Conservation (phyloP, 495 filamentous ascomycete species). For the Penicillium coprophilum region DNA sequence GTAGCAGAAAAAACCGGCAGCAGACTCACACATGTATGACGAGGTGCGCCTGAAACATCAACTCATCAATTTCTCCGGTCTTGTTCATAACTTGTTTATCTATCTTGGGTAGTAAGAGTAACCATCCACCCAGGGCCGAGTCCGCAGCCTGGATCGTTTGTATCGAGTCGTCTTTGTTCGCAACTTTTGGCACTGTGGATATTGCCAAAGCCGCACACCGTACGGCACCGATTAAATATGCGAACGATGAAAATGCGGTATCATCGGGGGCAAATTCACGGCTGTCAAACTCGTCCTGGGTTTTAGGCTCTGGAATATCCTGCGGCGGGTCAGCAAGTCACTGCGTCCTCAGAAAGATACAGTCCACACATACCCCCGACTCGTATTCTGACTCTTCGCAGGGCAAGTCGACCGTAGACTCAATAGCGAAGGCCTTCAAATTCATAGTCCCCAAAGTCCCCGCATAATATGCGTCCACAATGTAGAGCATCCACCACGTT, state of each 20-base stretch:
- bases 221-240: conserved; percentile 65
- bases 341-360: too few species aligned
- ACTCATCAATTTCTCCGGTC: conserved; percentile 33
- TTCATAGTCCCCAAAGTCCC: conserved; percentile 32
- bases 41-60: conserved; percentile 39
- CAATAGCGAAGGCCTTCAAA: conserved; percentile 56
- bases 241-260: conserved; percentile 71
- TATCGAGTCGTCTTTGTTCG: conserved; percentile 24
- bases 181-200: conserved; percentile 19
- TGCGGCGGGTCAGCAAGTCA: too few species aligned
- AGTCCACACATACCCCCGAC: too few species aligned
- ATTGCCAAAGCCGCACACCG: conserved; percentile 31
- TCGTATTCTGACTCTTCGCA: conserved; percentile 74
- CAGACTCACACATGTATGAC: conserved; percentile 39
- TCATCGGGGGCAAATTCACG: conserved; percentile 61
- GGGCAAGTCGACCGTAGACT: conserved; percentile 63
- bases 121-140: conserved; percentile 29
- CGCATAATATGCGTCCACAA: conserved; percentile 31
- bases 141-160: conserved; percentile 31
- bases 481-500: conserved; percentile 41
- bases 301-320: conserved; percentile 61
- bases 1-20: too few species aligned
- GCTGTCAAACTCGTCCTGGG: conserved; percentile 70
- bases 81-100: conserved; percentile 31
- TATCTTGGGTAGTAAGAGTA: conserved; percentile 29